phyloP scores from a whole-genome alignment of 352 stramenopile species.

The Globisporangium viniferum region DNA sequence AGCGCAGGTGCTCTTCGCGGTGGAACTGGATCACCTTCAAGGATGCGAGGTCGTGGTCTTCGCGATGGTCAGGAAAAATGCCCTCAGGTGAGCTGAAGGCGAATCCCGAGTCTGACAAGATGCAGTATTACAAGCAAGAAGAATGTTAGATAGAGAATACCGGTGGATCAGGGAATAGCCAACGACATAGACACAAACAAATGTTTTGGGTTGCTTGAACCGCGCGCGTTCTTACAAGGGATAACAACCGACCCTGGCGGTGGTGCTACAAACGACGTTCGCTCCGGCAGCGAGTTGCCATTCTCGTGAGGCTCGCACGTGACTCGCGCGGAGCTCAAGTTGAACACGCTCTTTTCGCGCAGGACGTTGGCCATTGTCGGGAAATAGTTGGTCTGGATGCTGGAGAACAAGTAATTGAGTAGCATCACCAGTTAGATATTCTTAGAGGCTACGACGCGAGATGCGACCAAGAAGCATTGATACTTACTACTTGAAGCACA shows the following conservation, averaged over 20 bases:
- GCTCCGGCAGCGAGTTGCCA: slow-evolving; percentile 9
- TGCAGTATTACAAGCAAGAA: slow-evolving; percentile 16
- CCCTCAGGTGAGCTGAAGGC: slow-evolving; percentile 48
- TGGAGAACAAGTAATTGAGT: slow-evolving; percentile 17
- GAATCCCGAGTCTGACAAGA: slow-evolving; percentile 40
- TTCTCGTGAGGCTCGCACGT: slow-evolving; percentile 25
- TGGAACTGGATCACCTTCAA: slow-evolving; percentile 46
- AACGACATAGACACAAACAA: slow-evolving; percentile 6
- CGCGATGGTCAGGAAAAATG: neutral
- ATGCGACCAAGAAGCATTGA: neutral
- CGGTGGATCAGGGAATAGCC: neutral
- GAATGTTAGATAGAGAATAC: neutral
- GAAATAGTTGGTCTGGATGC: slow-evolving; percentile 61
- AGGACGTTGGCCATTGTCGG: slow-evolving; percentile 66
- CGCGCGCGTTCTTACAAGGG: slow-evolving; percentile 21
- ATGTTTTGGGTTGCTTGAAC: slow-evolving; percentile 14
- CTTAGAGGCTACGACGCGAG: neutral
- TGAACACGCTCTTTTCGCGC: slow-evolving; percentile 52
- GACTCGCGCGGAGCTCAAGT: slow-evolving; percentile 41
- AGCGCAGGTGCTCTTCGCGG: slow-evolving; percentile 18
- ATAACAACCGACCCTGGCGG: slow-evolving; percentile 22
- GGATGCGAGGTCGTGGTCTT: slow-evolving; percentile 36
- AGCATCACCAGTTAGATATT: neutral
- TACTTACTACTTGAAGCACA: slow-evolving; percentile 66
- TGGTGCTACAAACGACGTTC: slow-evolving; percentile 12